Evolutionary conservation across 2,329 filamentous ascomycete genomes (phyloP), one percentile per base, ranked within the genome.

Genomic region (Rachicladosporium sp.): DNA sequence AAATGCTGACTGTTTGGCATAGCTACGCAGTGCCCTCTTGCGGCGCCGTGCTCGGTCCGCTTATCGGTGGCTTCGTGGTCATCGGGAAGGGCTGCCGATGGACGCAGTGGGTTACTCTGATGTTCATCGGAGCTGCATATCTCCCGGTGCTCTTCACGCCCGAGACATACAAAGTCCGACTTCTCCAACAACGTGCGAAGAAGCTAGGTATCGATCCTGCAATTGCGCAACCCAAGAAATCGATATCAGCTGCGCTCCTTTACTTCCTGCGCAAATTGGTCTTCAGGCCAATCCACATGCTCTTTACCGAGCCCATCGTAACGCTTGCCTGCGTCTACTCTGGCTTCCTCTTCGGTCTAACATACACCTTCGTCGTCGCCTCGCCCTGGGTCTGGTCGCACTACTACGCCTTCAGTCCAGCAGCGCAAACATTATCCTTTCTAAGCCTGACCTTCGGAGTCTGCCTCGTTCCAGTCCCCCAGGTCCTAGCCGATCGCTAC

Each of bases 301-400:
- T 65, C 4, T 53, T 64, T 38, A 58, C 63, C 6, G 62, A 66
- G 38, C 60, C 60, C 3, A 66, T 67, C 47, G 61, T 62, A 15
- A 56, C 59, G 27, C 53, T 62, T 9, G 53, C 66, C 31, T 61
- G 60, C 40, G 44, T 63, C n/a, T 64, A 65, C 43, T 57, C 53
- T 30, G 55, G 59, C n/a, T 60, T 65, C 42, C 50, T 64, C 23
- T 59, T 63, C 40, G 61, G 57, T 10, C 50, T 64, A 6, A 52
- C 63, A 33, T 66, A 65, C 47, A 51, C 60, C 9, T 66, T 63
- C 48, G 57, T 66, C 33, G 60, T 61, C n/a, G 61, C 60, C 5
- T 56, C 50, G 4, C 52, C 57, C 1, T 57, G 52, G 47, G 48
- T 60, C 27, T 61, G 54, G 43, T 29, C 47, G 29, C 40, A 50